A percentile compares a stretch with the other conserved stretches of the same genome.
Conservation (phyloP, 768 basidiomycete genomes). For the Podaxis sp. region DNA sequence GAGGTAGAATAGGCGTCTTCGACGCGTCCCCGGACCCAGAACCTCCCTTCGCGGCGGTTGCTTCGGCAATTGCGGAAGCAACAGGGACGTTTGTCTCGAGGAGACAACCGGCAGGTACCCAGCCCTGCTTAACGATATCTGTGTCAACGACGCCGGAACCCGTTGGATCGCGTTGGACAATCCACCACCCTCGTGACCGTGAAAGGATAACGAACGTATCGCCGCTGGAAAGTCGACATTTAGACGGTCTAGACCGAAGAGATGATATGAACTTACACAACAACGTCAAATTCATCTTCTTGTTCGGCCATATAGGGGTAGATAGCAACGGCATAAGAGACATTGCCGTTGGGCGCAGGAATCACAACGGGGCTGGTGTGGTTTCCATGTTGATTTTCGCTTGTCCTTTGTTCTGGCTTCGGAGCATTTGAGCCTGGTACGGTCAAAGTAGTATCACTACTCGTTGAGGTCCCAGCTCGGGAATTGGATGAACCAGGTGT, state of each 20-base stretch:
- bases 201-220: constrained; percentile 93
- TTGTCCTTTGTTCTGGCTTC: constrained; percentile 20
- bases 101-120: constrained; percentile 97
- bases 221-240: constrained; percentile 49
- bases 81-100: constrained; percentile 93
- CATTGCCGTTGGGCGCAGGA: constrained; percentile 40
- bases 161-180: constrained; percentile 91
- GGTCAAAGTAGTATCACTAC: constrained; percentile 30
- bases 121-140: constrained; percentile 83
- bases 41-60: constrained; percentile 69
- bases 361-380: constrained; percentile 26
- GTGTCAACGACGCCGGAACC: constrained; percentile 78
- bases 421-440: constrained; percentile 21
- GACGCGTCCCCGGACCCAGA: constrained; percentile 35
- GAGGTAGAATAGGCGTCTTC: constrained; percentile 82
- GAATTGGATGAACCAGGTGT: constrained; percentile 38
- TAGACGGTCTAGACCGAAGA: constrained; percentile 2
- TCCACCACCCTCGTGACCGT: constrained; percentile 98
- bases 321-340: constrained; percentile 96
- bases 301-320: constrained; percentile 99
- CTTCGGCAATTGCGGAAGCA: constrained; percentile 82
- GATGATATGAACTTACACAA: constrained; percentile 62
- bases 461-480: constrained; percentile 25
- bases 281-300: constrained; percentile 97
- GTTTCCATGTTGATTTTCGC: constrained; percentile 15